Conservation (phyloP, 1,139 yeast species). For the Hanseniaspora sp. region DNA sequence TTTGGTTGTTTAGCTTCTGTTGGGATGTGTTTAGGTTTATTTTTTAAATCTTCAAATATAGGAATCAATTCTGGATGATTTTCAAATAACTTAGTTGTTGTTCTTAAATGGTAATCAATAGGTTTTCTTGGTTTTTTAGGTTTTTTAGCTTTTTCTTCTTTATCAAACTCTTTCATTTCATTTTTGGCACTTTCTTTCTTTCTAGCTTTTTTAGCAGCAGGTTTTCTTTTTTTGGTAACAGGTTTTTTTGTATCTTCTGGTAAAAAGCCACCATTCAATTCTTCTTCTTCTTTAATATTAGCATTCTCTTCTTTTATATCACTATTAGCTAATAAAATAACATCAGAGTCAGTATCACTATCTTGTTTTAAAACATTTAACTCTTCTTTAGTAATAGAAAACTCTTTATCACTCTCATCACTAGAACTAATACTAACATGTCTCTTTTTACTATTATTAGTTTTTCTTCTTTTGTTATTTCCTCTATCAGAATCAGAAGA, state of each 20-base stretch:
- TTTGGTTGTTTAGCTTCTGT: slow-evolving; percentile 65
- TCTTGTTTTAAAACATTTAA: slow-evolving; percentile 20
- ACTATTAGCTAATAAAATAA: slow-evolving; percentile 16
- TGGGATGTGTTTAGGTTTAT: slow-evolving; percentile 40
- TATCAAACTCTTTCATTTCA: slow-evolving; percentile 6
- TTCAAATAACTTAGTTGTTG: slow-evolving; percentile 54
- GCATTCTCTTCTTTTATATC: slow-evolving; percentile 18
- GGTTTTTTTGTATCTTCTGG: slow-evolving; percentile 20
- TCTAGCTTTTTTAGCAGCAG: slow-evolving; percentile 25
- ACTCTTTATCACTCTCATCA: slow-evolving; percentile 17
- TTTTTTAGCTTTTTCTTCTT: slow-evolving; percentile 33
- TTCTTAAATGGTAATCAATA: slow-evolving; percentile 56
- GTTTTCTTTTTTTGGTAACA: slow-evolving; percentile 19
- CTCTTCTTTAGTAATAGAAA: slow-evolving; percentile 15
- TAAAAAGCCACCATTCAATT: slow-evolving; percentile 21
- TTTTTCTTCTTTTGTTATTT: slow-evolving; percentile 1
- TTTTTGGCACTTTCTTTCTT: slow-evolving; percentile 19
- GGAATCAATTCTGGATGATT: slow-evolving; percentile 67
- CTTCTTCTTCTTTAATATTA: slow-evolving; percentile 23
- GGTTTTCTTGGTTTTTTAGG: slow-evolving; percentile 33
- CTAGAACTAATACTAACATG: neutral
- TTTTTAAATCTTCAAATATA: slow-evolving; percentile 56
- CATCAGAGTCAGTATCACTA: slow-evolving; percentile 24
- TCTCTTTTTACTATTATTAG: slow-evolving; percentile 13
- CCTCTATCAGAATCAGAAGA: slow-evolving; percentile 3